These are phyloP conservation scores for Elsinoe ampelina DNA, from an alignment of 2,329 filamentous ascomycete species.

Conservation along the genomic window DNA sequence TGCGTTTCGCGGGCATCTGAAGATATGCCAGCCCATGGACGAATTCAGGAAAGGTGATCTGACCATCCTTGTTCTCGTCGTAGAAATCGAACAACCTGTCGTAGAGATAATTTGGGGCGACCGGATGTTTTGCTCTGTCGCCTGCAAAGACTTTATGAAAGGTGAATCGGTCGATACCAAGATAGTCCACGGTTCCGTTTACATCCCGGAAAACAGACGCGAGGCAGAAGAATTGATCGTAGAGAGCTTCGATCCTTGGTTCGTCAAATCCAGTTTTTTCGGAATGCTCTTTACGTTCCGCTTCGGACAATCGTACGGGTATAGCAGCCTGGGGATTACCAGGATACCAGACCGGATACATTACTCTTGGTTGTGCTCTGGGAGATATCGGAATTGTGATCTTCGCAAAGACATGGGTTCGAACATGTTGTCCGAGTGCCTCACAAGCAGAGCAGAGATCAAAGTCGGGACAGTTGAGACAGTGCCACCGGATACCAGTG, in stretches of 20 bases:
- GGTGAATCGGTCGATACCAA: conserved; percentile 84
- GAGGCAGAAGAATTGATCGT: conserved; percentile 94
- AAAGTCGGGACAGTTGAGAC: conserved; percentile 90
- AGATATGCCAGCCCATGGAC: conserved; percentile 66
- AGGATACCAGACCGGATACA: conserved; percentile 77
- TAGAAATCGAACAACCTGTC: conserved; percentile 97
- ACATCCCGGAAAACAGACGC: conserved; percentile 67
- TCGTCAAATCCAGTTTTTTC: conserved; percentile 52
- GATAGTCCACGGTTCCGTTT: conserved; percentile 65
- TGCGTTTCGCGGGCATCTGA: conserved; percentile 48
- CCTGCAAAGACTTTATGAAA: conserved; percentile 80
- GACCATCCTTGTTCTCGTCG: conserved; percentile 76
- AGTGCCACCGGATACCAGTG: conserved; percentile 83
- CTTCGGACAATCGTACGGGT: conserved; percentile 52
- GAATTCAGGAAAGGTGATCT: conserved; percentile 91
- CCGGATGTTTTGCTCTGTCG: conserved; percentile 54
- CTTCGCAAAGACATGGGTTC: conserved; percentile 95
- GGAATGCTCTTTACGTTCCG: conserved; percentile 54
- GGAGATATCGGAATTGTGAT: conserved; percentile 82
- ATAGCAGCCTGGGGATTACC: conserved; percentile 69
- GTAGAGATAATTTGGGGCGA: conserved; percentile 79
- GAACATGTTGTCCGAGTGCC: conserved; percentile 53
- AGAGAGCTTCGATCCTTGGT: conserved; percentile 82
- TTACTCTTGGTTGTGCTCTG: conserved; percentile 66
- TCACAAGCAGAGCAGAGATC: conserved; percentile 94